A percentile compares a stretch with the other conserved stretches of the same genome.
phyloP scores from a whole-genome alignment of 495 filamentous ascomycete species.

The Tuber umbilicatum region DNA sequence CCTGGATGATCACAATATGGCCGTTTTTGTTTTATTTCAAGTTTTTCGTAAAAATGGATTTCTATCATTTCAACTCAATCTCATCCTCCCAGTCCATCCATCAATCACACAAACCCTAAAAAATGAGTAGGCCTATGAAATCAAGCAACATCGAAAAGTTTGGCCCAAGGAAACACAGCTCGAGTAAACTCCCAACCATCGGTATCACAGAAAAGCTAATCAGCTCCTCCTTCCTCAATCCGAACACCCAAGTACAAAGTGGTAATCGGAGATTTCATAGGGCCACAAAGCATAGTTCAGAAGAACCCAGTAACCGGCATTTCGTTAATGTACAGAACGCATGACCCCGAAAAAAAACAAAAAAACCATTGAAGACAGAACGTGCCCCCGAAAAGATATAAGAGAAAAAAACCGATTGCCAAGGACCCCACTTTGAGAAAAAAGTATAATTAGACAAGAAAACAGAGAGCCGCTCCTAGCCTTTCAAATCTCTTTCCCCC shows the following conservation, averaged over 20 bases:
- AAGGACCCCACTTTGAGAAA: conserved; percentile 36
- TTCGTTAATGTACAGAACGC: conserved; percentile 52
- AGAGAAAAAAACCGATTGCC: conserved; percentile 34
- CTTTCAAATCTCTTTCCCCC: conserved; percentile 29
- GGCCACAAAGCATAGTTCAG: background rate
- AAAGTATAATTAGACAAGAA: conserved; percentile 41
- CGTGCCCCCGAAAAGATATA: conserved; percentile 27
- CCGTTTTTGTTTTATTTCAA: too few species aligned
- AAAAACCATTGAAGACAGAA: conserved; percentile 41
- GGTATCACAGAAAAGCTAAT: background rate
- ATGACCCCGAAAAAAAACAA: conserved; percentile 45
- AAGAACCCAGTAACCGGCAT: conserved; percentile 23
- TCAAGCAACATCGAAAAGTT: background rate
- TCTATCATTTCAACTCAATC: background rate
- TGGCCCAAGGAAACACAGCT: background rate
- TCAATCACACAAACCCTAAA: background rate
- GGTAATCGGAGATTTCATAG: conserved; percentile 1
- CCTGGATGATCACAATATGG: too few species aligned
- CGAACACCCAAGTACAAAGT: background rate
- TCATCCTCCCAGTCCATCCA: background rate
- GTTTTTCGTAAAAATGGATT: background rate
- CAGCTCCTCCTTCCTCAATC: background rate
- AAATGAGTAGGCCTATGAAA: background rate
- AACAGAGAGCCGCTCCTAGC: conserved; percentile 35
- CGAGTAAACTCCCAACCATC: background rate